These are phyloP conservation scores for Cymbopogon citratus DNA, from an alignment of 176 grass and related monocot species.

Conservation along the genomic window DNA sequence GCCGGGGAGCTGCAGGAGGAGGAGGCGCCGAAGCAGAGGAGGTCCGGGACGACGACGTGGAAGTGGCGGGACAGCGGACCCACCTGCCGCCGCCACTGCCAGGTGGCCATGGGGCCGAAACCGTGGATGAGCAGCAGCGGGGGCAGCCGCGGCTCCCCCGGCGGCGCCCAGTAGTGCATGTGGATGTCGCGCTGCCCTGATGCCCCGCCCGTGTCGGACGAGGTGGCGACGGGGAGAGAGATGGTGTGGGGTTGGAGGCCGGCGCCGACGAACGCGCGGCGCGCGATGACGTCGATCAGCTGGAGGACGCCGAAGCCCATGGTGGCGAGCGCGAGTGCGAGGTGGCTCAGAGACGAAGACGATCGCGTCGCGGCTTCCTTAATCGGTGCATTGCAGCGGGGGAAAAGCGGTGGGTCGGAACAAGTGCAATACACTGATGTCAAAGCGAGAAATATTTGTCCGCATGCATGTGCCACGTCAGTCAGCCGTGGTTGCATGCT, in stretches of 20 bases:
- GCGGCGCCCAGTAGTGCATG: slow-evolving; percentile 40
- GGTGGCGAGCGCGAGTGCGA: neutral
- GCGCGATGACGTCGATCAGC: slow-evolving; percentile 40
- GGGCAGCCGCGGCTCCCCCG: slow-evolving; percentile 30
- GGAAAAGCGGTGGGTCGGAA: neutral
- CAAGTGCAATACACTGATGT: neutral
- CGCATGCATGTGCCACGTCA: neutral
- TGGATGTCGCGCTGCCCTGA: neutral
- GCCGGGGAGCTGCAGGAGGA: slow-evolving; percentile 19
- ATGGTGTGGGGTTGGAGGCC: slow-evolving; percentile 50
- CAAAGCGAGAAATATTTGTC: neutral
- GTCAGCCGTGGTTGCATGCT: neutral
- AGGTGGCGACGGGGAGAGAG: slow-evolving; percentile 10
- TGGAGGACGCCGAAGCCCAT: slow-evolving; percentile 50
- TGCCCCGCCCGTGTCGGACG: neutral
- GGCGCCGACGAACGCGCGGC: slow-evolving; percentile 41
- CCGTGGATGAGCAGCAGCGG: slow-evolving; percentile 70
- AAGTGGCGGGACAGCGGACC: slow-evolving; percentile 42
- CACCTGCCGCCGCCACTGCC: slow-evolving; percentile 56
- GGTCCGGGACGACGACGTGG: slow-evolving; percentile 71
- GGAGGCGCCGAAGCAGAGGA: slow-evolving; percentile 71
- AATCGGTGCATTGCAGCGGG: neutral
- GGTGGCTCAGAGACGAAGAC: neutral
- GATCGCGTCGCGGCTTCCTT: neutral
- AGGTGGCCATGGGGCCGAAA: slow-evolving; percentile 69